A percentile compares a stretch with the other conserved stretches of the same genome.
Evolutionary conservation across 352 stramenopile genomes (phyloP).

Genomic region (Phytophthora litchii): DNA sequence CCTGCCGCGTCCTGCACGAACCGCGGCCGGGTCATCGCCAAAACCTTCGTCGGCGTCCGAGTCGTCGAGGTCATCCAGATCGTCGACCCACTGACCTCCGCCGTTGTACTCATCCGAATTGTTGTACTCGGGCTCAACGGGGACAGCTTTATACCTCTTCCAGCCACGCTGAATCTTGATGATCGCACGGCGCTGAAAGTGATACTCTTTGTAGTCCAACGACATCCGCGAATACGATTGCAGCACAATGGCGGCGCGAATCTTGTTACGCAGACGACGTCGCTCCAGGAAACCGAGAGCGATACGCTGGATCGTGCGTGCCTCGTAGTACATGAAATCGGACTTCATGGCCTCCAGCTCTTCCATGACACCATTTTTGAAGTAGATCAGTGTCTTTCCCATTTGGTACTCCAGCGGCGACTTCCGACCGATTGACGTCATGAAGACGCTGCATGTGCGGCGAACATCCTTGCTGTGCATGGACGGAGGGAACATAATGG

Average conservation of each 20-base stretch:
- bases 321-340: constrained; percentile 91
- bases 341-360: constrained; percentile 94
- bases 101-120: constrained; percentile 47
- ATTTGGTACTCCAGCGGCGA: constrained; percentile 89
- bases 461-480: constrained; percentile 84
- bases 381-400: constrained; percentile 96
- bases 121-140: constrained; percentile 41
- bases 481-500: constrained; percentile 89
- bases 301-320: constrained; percentile 86
- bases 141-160: constrained; percentile 52
- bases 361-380: constrained; percentile 95
- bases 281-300: constrained; percentile 83
- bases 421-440: constrained; percentile 83
- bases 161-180: constrained; percentile 77
- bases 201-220: constrained; percentile 76
- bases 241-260: constrained; percentile 72
- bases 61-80: constrained; percentile 44
- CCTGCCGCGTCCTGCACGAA: constrained; percentile 41
- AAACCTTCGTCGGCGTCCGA: constrained; percentile 64
- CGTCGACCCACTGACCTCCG: constrained; percentile 55
- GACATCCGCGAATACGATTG: constrained; percentile 85
- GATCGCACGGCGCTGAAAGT: constrained; percentile 69
- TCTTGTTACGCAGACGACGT: constrained; percentile 65
- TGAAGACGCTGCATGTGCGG: constrained; percentile 80
- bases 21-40: constrained; percentile 41